Conservation (phyloP, 108 stramenopile species). For the Skeletonema marinoi region DNA sequence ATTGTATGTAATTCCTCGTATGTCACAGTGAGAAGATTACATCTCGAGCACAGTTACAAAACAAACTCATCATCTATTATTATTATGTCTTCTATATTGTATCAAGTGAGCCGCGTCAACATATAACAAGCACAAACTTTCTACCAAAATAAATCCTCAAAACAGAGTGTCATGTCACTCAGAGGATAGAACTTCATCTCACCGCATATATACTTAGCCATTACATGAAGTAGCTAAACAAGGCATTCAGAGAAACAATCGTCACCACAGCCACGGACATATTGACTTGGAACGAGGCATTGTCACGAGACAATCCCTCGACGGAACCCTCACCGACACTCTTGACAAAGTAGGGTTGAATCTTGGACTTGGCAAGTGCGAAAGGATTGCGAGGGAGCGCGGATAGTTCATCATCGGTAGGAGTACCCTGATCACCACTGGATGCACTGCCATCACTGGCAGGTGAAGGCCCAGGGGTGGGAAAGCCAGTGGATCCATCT, state of each 20-base stretch:
- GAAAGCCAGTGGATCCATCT: too few relatives aligned
- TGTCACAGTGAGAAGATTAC: too few relatives aligned
- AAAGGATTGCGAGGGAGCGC: not conserved
- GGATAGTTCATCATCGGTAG: too few relatives aligned
- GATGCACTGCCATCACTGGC: too few relatives aligned
- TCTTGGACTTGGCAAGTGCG: not conserved
- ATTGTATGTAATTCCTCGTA: too few relatives aligned
- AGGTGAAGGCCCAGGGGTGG: too few relatives aligned
- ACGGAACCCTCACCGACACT: not conserved
- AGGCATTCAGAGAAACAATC: not conserved
- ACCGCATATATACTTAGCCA: not conserved
- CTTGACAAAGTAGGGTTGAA: not conserved
- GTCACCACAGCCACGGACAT: not conserved
- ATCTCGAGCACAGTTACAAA: not conserved
- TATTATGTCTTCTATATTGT: not conserved
- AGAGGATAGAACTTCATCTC: not conserved
- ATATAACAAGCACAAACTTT: not conserved
- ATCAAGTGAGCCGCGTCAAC: not conserved
- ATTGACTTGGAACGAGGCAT: not conserved
- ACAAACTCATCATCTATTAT: not conserved
- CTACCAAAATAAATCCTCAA: not conserved
- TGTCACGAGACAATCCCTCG: not conserved
- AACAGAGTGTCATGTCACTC: not conserved
- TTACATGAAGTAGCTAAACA: not conserved
- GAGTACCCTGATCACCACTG: too few relatives aligned